A percentile compares a stretch with the other conserved stretches of the same genome.
Conservation (phyloP, 106 monocot genomes). For the Dendrobium huoshanense region DNA sequence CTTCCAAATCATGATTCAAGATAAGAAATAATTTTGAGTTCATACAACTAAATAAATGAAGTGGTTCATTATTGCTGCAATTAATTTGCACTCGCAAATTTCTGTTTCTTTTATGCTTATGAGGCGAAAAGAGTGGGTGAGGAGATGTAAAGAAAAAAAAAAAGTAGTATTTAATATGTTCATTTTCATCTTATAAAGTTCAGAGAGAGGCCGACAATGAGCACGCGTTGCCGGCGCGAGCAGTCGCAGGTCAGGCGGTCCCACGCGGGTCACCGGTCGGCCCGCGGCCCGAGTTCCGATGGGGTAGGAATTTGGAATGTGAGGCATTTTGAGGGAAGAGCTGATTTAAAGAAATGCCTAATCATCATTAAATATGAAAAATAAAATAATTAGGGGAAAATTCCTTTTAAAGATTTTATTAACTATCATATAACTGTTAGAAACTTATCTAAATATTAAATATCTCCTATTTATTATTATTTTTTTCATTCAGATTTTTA, state of each 20-base stretch:
- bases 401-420: too few relatives aligned
- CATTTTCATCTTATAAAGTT: neutral
- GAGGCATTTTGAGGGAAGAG: neutral
- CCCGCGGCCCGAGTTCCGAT: neutral
- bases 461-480: too few relatives aligned
- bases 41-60: too few relatives aligned
- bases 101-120: neutral
- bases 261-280: neutral
- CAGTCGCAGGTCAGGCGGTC: neutral
- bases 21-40: neutral
- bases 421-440: too few relatives aligned
- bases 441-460: too few relatives aligned
- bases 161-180: neutral
- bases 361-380: too few relatives aligned
- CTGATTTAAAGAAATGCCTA: too few relatives aligned
- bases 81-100: neutral
- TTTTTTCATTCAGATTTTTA: too few relatives aligned
- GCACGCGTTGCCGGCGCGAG: conserved; percentile 8
- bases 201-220: neutral
- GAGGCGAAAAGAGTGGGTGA: neutral
- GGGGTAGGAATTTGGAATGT: neutral
- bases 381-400: too few relatives aligned
- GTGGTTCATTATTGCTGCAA: neutral
- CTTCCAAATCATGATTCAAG: neutral
- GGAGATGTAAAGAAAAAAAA: neutral